Evolutionary conservation across 768 basidiomycete species (phyloP), one percentile per base, ranked within the genome.

Genomic region (Xerocomellus dryophilus): DNA sequence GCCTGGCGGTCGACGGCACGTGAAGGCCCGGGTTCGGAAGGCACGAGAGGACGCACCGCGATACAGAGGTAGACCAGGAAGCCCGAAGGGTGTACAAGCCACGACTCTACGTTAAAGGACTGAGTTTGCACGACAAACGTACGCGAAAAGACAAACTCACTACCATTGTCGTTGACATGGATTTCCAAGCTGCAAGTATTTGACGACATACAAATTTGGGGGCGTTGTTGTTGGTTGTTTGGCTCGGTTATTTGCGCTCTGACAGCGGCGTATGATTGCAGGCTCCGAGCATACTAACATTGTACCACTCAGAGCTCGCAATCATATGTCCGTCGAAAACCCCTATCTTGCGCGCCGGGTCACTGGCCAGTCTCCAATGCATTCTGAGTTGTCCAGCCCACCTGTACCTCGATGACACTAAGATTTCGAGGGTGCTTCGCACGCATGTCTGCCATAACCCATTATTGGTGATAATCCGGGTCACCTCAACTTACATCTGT

Each of bases 121-220:
- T 53, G 40, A 43, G 52, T 10, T 27, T 43, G n/a, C 23, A 9
- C 8, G n/a, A 18, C 12, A n/a, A 49, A 6, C 21, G 20, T 18
- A 9, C 23, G 36, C 9, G 36, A 4, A 25, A 25, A 25, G 23
- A 27, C 21, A n/a, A 17, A 60, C 68, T 65, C 50, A 69, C 68
- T 45, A 56, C 57, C 68, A 71, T 67, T 4, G 51, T 56, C 34
- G 57, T 61, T 58, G 43, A 45, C 51, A 54, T 62, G 38, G 47
- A 53, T 50, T 46, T 59, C 56, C 49, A 23, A 23, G 47, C 31
- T 31, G 40, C 21, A 39, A 40, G 46, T 18, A 47, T 50, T 50
- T 42, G 45, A 59, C 49, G 36, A n/a, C 39, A 53, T 51, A 51
- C 63, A 56, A 55, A 62, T 62, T 59, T 46, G 62, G 60, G 56